Conservation (phyloP, 2,329 filamentous ascomycete species). For the Tolypocladium nubicola region DNA sequence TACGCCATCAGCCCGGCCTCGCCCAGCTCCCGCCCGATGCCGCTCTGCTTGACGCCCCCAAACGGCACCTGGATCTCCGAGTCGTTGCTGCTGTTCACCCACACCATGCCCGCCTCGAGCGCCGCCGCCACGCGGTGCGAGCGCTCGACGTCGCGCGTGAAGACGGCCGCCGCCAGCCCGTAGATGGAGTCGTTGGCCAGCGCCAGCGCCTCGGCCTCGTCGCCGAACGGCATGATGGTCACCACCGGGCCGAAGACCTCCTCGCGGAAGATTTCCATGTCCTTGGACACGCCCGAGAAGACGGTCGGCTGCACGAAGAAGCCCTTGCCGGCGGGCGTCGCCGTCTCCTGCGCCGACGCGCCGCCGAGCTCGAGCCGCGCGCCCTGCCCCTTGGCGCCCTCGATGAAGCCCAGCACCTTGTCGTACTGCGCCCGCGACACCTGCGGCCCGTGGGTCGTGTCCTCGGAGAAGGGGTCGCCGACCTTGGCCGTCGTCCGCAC, state of each 20-base stretch:
- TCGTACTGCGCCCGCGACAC: conserved; percentile 63
- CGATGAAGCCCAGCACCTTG: conserved; percentile 57
- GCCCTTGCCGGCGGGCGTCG: conserved; percentile 23
- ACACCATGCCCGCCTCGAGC: conserved; percentile 50
- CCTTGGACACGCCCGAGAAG: conserved; percentile 28
- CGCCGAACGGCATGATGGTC: conserved; percentile 29
- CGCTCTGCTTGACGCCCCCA: conserved; percentile 37
- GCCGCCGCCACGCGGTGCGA: conserved; percentile 39
- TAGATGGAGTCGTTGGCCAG: conserved; percentile 45
- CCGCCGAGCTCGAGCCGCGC: conserved; percentile 57
- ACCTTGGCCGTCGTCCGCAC: conserved; percentile 50
- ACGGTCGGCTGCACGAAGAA: conserved; percentile 36
- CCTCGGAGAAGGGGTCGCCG: conserved; percentile 59
- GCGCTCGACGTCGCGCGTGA: conserved; percentile 45
- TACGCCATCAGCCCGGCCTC: conserved; percentile 34
- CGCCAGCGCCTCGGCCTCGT: conserved; percentile 29
- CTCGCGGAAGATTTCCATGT: conserved; percentile 34
- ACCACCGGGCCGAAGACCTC: conserved; percentile 37
- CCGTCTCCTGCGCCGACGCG: conserved; percentile 27
- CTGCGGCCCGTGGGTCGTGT: conserved; percentile 66
- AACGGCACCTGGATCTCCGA: conserved; percentile 33
- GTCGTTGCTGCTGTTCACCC: conserved; percentile 38
- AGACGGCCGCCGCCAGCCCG: conserved; percentile 51
- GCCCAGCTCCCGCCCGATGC: conserved; percentile 34
- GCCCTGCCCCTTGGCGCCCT: conserved; percentile 59